Evolutionary conservation across 2,329 filamentous ascomycete species (phyloP).

Genomic region (Xylaria sp.): DNA sequence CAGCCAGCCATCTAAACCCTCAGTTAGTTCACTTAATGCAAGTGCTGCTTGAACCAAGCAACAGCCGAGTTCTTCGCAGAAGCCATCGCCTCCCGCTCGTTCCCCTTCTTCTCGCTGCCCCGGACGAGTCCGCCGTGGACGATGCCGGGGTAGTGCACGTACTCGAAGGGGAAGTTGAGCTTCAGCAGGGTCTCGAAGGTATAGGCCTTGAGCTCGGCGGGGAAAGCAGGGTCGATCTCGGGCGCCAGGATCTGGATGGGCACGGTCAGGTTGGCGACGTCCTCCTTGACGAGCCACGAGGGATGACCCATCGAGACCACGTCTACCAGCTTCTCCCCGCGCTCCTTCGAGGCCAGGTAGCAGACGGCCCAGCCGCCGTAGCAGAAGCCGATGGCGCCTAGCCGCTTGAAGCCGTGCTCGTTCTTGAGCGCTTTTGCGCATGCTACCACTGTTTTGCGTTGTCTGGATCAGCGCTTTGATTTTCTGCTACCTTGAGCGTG

Average conservation of each 20-base stretch:
- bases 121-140: constrained; percentile 59
- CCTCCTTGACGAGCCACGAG: constrained; percentile 53
- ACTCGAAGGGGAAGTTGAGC: constrained; percentile 57
- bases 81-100: constrained; percentile 58
- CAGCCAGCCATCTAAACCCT: neutral
- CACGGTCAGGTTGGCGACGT: constrained; percentile 57
- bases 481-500: neutral
- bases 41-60: constrained; percentile 55
- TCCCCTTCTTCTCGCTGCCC: constrained; percentile 53
- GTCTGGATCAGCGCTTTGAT: constrained; percentile 27
- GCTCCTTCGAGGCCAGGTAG: constrained; percentile 52
- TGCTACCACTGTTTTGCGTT: constrained; percentile 44
- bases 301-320: constrained; percentile 57
- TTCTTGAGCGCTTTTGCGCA: constrained; percentile 51
- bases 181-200: constrained; percentile 54
- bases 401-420: constrained; percentile 47
- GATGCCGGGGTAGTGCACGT: constrained; percentile 62
- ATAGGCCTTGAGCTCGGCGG: constrained; percentile 59
- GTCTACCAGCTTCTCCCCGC: constrained; percentile 55
- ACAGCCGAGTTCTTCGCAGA: constrained; percentile 61
- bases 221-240: constrained; percentile 57
- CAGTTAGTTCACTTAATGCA: constrained; percentile 25
- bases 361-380: constrained; percentile 61
- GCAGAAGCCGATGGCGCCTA: constrained; percentile 59
- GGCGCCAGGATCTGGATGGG: constrained; percentile 57